Conservation (phyloP, 495 filamentous ascomycete species). For the Xylaria venustula region DNA sequence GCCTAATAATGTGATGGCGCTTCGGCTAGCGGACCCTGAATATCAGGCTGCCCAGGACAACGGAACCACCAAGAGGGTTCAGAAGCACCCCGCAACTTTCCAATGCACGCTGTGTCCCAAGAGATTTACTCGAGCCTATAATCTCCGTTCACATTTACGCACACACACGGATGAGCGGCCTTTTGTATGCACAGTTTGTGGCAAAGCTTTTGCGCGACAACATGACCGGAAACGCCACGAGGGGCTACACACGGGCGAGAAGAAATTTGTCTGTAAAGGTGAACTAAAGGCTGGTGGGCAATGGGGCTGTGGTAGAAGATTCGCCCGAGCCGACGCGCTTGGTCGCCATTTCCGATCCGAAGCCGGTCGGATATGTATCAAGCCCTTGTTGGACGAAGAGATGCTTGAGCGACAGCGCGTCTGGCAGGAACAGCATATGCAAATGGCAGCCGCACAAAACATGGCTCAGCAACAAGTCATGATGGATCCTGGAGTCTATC, state of each 20-base stretch:
- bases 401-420: conserved; percentile 68
- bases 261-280: conserved; percentile 96
- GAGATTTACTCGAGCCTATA: conserved; percentile 85
- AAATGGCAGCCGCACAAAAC: conserved; percentile 40
- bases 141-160: conserved; percentile 84
- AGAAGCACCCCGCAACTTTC: conserved; percentile 94
- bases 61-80: conserved; percentile 67
- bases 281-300: conserved; percentile 75
- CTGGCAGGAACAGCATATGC: conserved; percentile 65
- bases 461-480: conserved; percentile 52
- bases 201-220: conserved; percentile 94
- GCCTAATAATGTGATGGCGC: conserved; percentile 85
- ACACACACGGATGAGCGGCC: conserved; percentile 92
- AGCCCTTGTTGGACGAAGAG: conserved; percentile 89
- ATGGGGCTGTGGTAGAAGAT: conserved; percentile 92
- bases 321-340: conserved; percentile 92
- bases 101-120: conserved; percentile 85
- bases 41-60: conserved; percentile 66
- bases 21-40: conserved; percentile 85
- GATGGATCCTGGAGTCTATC: conserved; percentile 45
- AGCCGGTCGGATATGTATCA: conserved; percentile 93
- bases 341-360: conserved; percentile 97
- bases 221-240: conserved; percentile 92
- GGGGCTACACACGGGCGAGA: conserved; percentile 86
- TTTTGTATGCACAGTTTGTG: conserved; percentile 93